Evolutionary conservation across 148 eudicot species (phyloP), one percentile per base, ranked within the genome.

Genomic region (Cornus controversa): DNA sequence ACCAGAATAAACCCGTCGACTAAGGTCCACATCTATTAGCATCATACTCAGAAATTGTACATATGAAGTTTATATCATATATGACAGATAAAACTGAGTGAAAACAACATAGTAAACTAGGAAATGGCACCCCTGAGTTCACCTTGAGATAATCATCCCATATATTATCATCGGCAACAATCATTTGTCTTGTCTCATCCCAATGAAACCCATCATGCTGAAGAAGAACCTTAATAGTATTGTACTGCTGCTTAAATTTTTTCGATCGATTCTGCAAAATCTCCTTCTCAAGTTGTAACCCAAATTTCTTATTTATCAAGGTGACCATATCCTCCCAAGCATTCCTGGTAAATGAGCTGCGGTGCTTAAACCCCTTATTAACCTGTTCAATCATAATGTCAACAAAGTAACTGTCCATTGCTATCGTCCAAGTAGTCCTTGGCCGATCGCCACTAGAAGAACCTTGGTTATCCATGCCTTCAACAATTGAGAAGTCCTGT

Each of bases 391-490:
- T 25, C 64, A 60, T 60, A 60, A 60, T 60, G 25, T 22, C 64
- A 60, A n/a, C 24, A n/a, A 60, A 60, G 64, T 60, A 60, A 18
- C 64, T 18, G 24, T 60, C 64, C 64, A 60, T 60, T 60, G 64
- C 64, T 18, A 60, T 6, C 11, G 64, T 60, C 64, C 64, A 60
- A 60, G 23, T 60, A 60, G 64, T 60, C 64, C 64, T 60, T 8
- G 24, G 64, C 0, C 64, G 64, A 60, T 60, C 64, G 22, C 64
- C 24, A 60, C 24, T 60, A 20, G 64, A 60, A n/a, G 25, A n/a
- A 25, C 24, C 64, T 60, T 60, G 64, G 64, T 60, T 60, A 60
- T 60, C 64, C 64, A 60, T 60, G 64, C 64, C 64, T 60, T 60
- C 64, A 60, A 22, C 25, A 60, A 6, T 14, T 60, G 64, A n/a